A percentile compares a stretch with the other conserved stretches of the same genome.
Conservation (phyloP, 805 yeast species). For the Saturnispora halmiae region DNA sequence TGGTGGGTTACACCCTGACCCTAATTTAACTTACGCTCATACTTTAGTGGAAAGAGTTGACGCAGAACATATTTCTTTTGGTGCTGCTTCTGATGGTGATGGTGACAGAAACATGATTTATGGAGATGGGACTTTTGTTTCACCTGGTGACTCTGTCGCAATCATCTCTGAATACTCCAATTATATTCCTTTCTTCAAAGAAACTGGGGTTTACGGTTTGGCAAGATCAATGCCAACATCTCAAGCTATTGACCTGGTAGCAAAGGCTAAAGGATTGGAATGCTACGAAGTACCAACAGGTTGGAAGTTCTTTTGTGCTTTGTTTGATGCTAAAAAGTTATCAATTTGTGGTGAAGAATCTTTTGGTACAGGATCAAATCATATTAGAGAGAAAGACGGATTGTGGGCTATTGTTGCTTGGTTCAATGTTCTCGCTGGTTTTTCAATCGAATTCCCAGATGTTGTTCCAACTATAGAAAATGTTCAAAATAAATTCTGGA, state of each 20-base stretch:
- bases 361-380: slow-evolving; percentile 96
- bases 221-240: slow-evolving; percentile 98
- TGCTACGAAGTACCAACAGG: slow-evolving; percentile 97
- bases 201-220: slow-evolving; percentile 79
- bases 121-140: slow-evolving; percentile 88
- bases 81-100: slow-evolving; percentile 99
- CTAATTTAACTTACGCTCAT: slow-evolving; percentile 88
- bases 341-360: slow-evolving; percentile 98
- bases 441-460: slow-evolving; percentile 46
- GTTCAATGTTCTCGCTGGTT: slow-evolving; percentile 89
- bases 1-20: slow-evolving; percentile 98
- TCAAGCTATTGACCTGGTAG: slow-evolving; percentile 88
- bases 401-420: slow-evolving; percentile 97
- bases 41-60: slow-evolving; percentile 86
- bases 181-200: slow-evolving; percentile 81
- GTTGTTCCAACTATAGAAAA: slow-evolving; percentile 51
- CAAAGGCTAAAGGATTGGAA: slow-evolving; percentile 60
- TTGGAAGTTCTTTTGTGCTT: slow-evolving; percentile 96
- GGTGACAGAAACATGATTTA: slow-evolving; percentile 99
- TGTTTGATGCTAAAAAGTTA: slow-evolving; percentile 86
- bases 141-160: slow-evolving; percentile 98
- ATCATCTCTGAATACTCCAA: slow-evolving; percentile 91
- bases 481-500: slow-evolving; percentile 84
- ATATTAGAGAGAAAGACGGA: slow-evolving; percentile 96
- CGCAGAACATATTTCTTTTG: slow-evolving; percentile 70